phyloP scores from a whole-genome alignment of 2,329 filamentous ascomycete species.

The Lomentospora prolificans region DNA sequence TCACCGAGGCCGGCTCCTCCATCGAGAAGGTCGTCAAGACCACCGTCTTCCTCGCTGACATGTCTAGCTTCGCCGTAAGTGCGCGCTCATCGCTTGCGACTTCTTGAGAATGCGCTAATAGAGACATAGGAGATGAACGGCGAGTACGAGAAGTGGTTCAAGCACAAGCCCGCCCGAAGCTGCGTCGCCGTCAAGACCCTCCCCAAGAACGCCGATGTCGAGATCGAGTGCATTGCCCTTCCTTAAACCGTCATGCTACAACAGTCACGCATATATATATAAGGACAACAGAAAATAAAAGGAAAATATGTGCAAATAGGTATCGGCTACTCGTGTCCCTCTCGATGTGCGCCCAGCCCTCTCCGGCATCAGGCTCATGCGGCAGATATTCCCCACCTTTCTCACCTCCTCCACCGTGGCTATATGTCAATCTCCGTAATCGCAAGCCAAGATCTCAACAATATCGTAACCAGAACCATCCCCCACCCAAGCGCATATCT shows the following conservation, averaged over 20 bases:
- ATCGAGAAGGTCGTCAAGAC: conserved; percentile 82
- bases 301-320: conserved; percentile 3
- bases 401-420: not conserved
- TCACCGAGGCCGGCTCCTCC: conserved; percentile 69
- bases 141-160: conserved; percentile 75
- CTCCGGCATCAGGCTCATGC: no score
- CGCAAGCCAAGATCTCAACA: conserved; percentile 1
- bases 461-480: conserved; percentile 2
- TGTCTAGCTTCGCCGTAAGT: conserved; percentile 68
- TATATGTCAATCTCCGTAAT: not conserved
- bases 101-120: no score
- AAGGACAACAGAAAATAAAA: not conserved
- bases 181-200: conserved; percentile 86
- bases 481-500: conserved; percentile 17
- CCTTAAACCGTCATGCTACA: conserved; percentile 28
- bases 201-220: conserved; percentile 75
- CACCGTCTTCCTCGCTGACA: conserved; percentile 83
- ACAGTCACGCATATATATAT: not conserved
- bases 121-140: conserved; percentile 71
- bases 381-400: not conserved
- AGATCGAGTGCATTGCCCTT: conserved; percentile 82
- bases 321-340: not conserved
- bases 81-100: no score
- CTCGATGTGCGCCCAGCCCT: not conserved
- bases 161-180: conserved; percentile 75